Base-by-base conservation (phyloP, 2,329 filamentous ascomycete species). In the Xylaria polymorpha region DNA sequence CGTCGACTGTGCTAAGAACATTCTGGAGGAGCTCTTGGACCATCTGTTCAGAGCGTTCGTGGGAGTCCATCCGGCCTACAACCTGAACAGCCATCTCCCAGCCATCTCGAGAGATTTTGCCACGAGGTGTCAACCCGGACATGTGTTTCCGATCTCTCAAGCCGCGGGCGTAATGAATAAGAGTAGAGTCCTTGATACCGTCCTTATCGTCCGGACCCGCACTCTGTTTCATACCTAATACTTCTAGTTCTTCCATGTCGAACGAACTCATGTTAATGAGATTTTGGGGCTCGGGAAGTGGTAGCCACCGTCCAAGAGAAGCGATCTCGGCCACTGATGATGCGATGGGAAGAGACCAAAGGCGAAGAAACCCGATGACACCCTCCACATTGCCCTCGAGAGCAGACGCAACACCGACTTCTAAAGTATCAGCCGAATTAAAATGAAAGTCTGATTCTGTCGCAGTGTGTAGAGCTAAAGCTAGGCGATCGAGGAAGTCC, bases 11-110 rank as follows among this genome's bases (percentile, higher is more conserved):
- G 35, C 80, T 79, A n/a, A 98, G 84, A 25, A 90, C 85, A 64
- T 91, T 87, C 51, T 84, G 81, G 62, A 98, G 85, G 70, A 98
- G 83, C 68, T 91, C 87, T 48, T 90, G 87, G 12, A 98, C 92
- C 68, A 90, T 90, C 72, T 91, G 88, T 76, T 92, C 91, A 8
- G 92, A 92, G 59, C 88, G 87, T 58, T 88, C 85, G 0, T 87
- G 84, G 68, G 94, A 90, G 76, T 97, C 92, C 77, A 98, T 87
- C 63, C 95, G 89, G 10, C 92, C 92, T 55, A 98, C 85, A 12
- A 97, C 87, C 68, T 94, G 89, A 51, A 98, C 90, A 0, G 94
- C 92, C 77, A 98, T 82, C 81, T 98, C 94, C 95, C 95, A 98
- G 9, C 95, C 94, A 74, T 94, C 91, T 44, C 86, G 84, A 15